These are phyloP conservation scores for Amniculicola lignicola DNA, from an alignment of 495 filamentous ascomycete genomes.

Conservation along the genomic window DNA sequence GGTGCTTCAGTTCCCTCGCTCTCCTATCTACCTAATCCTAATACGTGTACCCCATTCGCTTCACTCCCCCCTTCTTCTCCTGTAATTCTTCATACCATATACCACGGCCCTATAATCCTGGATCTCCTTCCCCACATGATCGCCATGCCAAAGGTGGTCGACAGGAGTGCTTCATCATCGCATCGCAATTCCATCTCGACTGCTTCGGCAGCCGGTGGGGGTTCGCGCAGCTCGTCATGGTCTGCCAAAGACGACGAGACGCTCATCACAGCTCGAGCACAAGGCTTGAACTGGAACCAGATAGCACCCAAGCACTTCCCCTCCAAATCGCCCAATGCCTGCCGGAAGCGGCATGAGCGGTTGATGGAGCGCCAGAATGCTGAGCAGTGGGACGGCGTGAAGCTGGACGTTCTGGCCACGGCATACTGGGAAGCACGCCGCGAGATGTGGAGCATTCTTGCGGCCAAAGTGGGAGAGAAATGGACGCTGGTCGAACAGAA, in stretches of 20 bases:
- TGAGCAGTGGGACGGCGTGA: slow-evolving; percentile 66
- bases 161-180: slow-evolving; percentile 14
- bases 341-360: slow-evolving; percentile 73
- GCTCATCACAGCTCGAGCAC: slow-evolving; percentile 58
- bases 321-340: slow-evolving; percentile 71
- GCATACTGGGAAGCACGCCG: slow-evolving; percentile 66
- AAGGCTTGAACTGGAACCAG: slow-evolving; percentile 68
- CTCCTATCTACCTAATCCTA: slow-evolving; percentile 19
- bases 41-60: slow-evolving; percentile 14
- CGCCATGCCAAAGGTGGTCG: slow-evolving; percentile 36
- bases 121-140: slow-evolving; percentile 18
- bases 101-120: background rate
- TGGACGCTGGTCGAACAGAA: slow-evolving; percentile 69
- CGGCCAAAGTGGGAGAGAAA: slow-evolving; percentile 58
- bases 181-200: slow-evolving; percentile 23
- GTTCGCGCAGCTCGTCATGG: slow-evolving; percentile 49
- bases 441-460: slow-evolving; percentile 68
- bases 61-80: background rate
- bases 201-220: slow-evolving; percentile 22
- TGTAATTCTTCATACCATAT: slow-evolving; percentile 5
- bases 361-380: slow-evolving; percentile 62
- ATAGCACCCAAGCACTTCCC: slow-evolving; percentile 68
- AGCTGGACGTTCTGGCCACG: slow-evolving; percentile 61
- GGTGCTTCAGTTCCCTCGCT: slow-evolving; percentile 20
- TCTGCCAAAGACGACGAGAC: slow-evolving; percentile 60